Evolutionary conservation across 1,284 basidiomycete species (phyloP), one percentile per base, ranked within the genome.

Genomic region (Violaceomyces palustris): DNA sequence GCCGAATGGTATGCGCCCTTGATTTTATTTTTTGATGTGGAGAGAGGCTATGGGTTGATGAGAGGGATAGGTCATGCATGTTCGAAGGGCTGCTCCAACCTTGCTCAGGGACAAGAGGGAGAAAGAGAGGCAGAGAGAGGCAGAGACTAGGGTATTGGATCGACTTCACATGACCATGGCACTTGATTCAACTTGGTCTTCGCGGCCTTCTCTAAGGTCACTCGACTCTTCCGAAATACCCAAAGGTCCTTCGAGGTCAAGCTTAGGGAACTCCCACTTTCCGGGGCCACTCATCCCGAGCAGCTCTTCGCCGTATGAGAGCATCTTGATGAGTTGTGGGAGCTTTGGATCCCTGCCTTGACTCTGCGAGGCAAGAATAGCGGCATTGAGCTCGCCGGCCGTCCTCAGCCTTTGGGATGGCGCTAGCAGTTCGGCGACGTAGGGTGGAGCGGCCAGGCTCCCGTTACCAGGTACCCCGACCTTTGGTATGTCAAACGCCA

Each of bases 311-410:
- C 90, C 91, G 87, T 88, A 96, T 29, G 79, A 82, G 66, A 93
- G 79, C 65, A 96, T 78, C 74, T 86, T 83, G 70, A 96, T 77
- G 61, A 98, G 74, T n/a, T 83, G 84, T 12, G 85, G 82, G 35
- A 97, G 76, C 76, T 93, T 96, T 34, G 91, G 88, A 67, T 93
- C 88, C 70, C 86, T 86, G 0, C 90, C 88, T 67, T 96, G 88
- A 54, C 88, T 87, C 58, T 92, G 79, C 66, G 84, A 87, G 61
- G 90, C 87, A 60, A 98, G 78, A 46, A 98, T 93, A 19, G 93
- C 92, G 0, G 88, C 85, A 69, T 98, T 98, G 65, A 98, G 83
- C 75, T 94, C 87, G 9, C 75, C 74, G 4, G 93, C 92, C 9
- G 92, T 94, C 75, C 86, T 86, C 80, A 89, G 81, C 23, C 94